Evolutionary conservation across 1,139 yeast genomes (phyloP).

Genomic region (Pichia sp.): DNA sequence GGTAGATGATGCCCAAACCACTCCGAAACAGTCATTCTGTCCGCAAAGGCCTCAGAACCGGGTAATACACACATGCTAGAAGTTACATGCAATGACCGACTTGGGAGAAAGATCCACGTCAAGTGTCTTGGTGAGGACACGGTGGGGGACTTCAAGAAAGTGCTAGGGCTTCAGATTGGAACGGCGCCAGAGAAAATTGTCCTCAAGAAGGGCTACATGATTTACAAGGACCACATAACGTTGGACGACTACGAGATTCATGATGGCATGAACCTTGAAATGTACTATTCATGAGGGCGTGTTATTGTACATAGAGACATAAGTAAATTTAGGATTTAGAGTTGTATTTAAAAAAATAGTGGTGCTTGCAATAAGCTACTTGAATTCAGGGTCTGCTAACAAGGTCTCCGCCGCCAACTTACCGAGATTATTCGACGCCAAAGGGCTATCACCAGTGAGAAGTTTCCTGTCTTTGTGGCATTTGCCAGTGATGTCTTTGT

Average conservation of each 20-base stretch:
- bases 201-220: slow-evolving; percentile 72
- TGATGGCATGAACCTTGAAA: slow-evolving; percentile 81
- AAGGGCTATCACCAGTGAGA: slow-evolving; percentile 16
- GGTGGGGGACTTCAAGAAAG: slow-evolving; percentile 86
- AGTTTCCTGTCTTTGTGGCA: slow-evolving; percentile 11
- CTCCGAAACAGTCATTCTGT: no score
- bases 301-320: background rate
- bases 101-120: slow-evolving; percentile 84
- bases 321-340: background rate
- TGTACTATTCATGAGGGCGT: slow-evolving; percentile 53
- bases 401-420: slow-evolving; percentile 15
- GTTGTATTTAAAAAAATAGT: background rate
- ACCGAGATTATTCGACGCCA: slow-evolving; percentile 16
- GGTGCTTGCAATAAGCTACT: background rate
- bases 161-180: slow-evolving; percentile 79
- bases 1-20: no score
- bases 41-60: background rate
- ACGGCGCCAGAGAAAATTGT: slow-evolving; percentile 64
- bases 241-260: slow-evolving; percentile 92
- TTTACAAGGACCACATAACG: slow-evolving; percentile 83
- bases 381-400: slow-evolving; percentile 8
- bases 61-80: slow-evolving; percentile 39
- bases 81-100: slow-evolving; percentile 52
- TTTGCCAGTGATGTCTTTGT: slow-evolving; percentile 14
- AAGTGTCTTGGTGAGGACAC: slow-evolving; percentile 83